Conservation (phyloP, 2,329 filamentous ascomycete species). For the Trichoderma atroviride region DNA sequence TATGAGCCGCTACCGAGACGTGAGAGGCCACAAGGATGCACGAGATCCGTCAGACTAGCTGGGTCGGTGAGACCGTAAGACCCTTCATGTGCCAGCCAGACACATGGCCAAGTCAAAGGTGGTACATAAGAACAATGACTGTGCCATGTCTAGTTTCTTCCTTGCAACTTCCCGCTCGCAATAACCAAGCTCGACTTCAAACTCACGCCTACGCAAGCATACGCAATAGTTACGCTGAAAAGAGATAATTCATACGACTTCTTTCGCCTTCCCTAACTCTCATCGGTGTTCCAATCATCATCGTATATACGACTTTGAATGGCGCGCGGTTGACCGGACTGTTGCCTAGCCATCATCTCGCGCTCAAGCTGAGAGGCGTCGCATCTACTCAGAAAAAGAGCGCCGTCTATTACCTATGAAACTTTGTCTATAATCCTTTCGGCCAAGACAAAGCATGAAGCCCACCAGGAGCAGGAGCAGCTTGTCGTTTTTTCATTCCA, state of each 20-base stretch:
- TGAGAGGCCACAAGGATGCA: constrained; percentile 7
- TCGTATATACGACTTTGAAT: background rate
- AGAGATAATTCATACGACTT: background rate
- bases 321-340: background rate
- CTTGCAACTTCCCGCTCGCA: background rate
- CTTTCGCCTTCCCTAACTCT: background rate
- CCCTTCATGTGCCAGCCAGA: constrained; percentile 16
- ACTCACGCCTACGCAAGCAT: background rate
- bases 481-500: background rate
- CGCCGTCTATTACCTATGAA: background rate
- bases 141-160: background rate
- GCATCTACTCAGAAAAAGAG: background rate
- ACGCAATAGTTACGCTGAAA: background rate
- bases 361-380: background rate
- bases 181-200: background rate
- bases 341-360: background rate
- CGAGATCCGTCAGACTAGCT: constrained; percentile 8
- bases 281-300: background rate
- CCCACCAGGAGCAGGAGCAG: background rate
- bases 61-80: background rate
- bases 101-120: background rate
- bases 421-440: background rate
- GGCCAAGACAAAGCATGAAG: background rate
- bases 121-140: background rate
- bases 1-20: background rate